Base-by-base conservation (phyloP, 2,329 filamentous ascomycete genomes). In the Trichophyton verrucosum region DNA sequence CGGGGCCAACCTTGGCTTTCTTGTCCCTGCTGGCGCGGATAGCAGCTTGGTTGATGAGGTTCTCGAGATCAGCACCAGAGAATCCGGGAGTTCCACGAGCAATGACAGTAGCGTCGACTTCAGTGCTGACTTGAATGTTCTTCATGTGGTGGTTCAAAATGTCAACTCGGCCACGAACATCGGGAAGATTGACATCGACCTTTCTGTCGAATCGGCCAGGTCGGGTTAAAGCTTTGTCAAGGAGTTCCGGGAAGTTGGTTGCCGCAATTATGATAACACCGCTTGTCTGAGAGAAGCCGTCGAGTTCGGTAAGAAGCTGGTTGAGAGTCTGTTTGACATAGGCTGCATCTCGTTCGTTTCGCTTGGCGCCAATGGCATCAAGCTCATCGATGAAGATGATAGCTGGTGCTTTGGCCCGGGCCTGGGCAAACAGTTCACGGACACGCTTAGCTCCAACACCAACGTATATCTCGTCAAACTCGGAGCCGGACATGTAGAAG, bases 401-500 rank as follows among this genome's bases (percentile, higher is more conserved):
- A 15, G 89, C 83, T 27, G 92, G 92, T 2, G 91, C 86, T 77
- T 97, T 96, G 65, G 80, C 74, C 66, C 91, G 89, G 65, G 92
- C 92, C 61, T 88, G 85, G 53, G 80, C 77, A 73, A 96, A 95
- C n/a, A 96, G 82, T 64, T 96, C 94, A 62, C 94, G 89, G 57
- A 99, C 92, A 70, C 94, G 88, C 80, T 99, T 96, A 53, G 91
- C 91, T 71, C 91, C 91, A 60, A 99, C 94, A 71, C 94, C 94
- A 40, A 99, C 95, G 70, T 96, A 99, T 59, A 99, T 87, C 75
- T 99, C 94, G 70, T 99, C 94, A 71, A 99, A 99, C 73, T 99
- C 94, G 62, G 90, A 95, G 58, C 94, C 94, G 70, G 94, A 99
- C 92, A 99, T 97, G 81, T 96, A 99, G 81, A 97, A 99, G 81